Percentiles rank a stretch among this genome's conserved stretches.
phyloP scores from a whole-genome alignment of 2,329 filamentous ascomycete genomes.

The Cercospora sp. region DNA sequence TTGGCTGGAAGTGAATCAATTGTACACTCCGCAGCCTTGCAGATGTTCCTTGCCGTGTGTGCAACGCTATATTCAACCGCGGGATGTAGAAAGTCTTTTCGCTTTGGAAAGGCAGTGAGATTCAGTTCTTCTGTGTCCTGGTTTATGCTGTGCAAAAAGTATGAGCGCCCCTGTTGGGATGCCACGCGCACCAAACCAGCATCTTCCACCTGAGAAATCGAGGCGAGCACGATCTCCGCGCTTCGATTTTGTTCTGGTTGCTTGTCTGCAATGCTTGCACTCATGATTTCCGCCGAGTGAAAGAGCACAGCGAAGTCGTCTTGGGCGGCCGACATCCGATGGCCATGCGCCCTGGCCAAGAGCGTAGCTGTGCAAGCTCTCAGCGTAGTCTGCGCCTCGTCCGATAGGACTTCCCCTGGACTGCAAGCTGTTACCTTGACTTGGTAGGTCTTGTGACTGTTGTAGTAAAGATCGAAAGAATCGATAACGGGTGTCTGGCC shows the following conservation, averaged over 20 bases:
- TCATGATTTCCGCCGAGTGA: background rate
- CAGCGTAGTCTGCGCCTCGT: background rate
- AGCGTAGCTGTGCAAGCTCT: background rate
- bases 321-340: constrained; percentile 9
- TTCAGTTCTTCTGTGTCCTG: constrained; percentile 9
- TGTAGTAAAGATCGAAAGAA: constrained; percentile 32
- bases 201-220: background rate
- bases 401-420: background rate
- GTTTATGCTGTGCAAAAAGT: constrained; percentile 20
- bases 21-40: constrained; percentile 52
- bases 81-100: constrained; percentile 60
- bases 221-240: background rate
- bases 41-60: constrained; percentile 49
- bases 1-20: constrained; percentile 48
- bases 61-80: constrained; percentile 22
- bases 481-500: background rate
- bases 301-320: constrained; percentile 25
- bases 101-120: constrained; percentile 49
- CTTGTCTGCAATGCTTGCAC: background rate
- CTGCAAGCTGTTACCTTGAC: constrained; percentile 8
- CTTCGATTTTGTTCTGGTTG: background rate
- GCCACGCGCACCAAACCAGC: constrained; percentile 25
- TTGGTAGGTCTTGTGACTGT: constrained; percentile 23
- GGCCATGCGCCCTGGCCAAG: constrained; percentile 11
- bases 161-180: constrained; percentile 21